Evolutionary conservation across 148 eudicot species (phyloP), one percentile per base, ranked within the genome.

Genomic region (Hydrangea macrophylla): DNA sequence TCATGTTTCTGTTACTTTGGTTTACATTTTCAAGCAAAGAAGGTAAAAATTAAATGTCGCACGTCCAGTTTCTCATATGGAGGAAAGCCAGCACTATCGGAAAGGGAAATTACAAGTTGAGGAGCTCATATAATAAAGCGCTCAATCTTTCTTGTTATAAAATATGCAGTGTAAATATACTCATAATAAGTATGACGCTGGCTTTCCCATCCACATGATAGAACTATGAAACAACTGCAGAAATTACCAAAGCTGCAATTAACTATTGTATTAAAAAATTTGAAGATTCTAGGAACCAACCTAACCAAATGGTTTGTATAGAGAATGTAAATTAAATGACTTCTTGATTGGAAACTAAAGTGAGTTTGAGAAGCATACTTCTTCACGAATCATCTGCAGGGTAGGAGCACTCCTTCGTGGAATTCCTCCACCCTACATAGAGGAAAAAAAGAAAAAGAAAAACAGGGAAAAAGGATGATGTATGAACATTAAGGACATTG

Each of bases 381-480:
- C 92, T 79, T 90, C 98, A 25, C 98, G 98, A 22, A 94, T 85
- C 82, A 62, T 79, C 75, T 90, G 85, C 72, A 94, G 76, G 67
- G 82, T 60, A 37, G 98, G 98, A 23, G 98, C 98, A 80, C 87
- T 90, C 73, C 98, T 88, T 67, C 98, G 78, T 1, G 98, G 70
- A 68, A 94, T 89, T 55, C 98, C 98, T 73, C 88, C 92, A 69
- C 98, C 98, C 98, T 94, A 51, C 56, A 72, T 44, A 28, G 50
- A 45, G 39, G 24, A 62, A 60, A n/a, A 65, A 55, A 30, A 26
- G 10, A 17, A 33, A 7, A 0, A 28, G 50, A 45, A 44, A 27
- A 62, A 60, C 23, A 65, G 58, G 25, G 23, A 15, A 17, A 33
- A 7, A 0, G 7, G 37, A 48, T 57, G 36, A 15, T 42, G 5